Base-by-base conservation (phyloP, 2,329 filamentous ascomycete species). In the Geosmithia putterillii region DNA sequence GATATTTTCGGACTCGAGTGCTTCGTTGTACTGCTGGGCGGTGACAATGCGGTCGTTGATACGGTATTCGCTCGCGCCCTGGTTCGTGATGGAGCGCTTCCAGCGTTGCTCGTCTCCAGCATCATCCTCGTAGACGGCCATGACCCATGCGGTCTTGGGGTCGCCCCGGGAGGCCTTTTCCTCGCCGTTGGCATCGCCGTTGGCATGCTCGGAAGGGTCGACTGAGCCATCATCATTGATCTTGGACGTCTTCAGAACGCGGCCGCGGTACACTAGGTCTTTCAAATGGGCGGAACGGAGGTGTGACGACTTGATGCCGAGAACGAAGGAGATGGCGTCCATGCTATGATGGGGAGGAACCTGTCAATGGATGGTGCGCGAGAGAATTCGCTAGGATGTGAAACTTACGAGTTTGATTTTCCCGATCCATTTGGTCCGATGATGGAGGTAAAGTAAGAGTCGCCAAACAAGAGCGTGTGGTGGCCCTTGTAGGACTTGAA, bases 401-500 rank as follows among this genome's bases (percentile, higher is more conserved):
- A 19, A 9, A 70, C 81, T 60, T 66, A 90, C 86, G 89, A 95
- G 63, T 98, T 98, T 18, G 92, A 98, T 65, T 98, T 98, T 51
- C 92, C 92, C 32, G 92, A 96, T 70, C 92, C 92, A 89, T 98
- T 98, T 60, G 92, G 92, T 6, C 94, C 92, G 58, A 98, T 96
- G 58, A 98, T 95, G 37, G 92, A 98, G 41, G 92, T 98, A 64
- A 98, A 98, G 66, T 95, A 96, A 2, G 89, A 94, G 68, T 98
- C 90, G 57, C 90, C 90, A 56, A 98, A 95, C 43, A 95, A 78
- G 38, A 98, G 79, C 47, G 79, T 82, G 68, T 98, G 92, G 56
- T 95, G 89, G 46, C 89, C 92, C 64, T 95, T 95, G 71, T 98
- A 98, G 54, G 92, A 96, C 70, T 98, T 98, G 79, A 98, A 98